Evolutionary conservation across 2,329 filamentous ascomycete genomes (phyloP).

Genomic region (Neobulgaria alba): DNA sequence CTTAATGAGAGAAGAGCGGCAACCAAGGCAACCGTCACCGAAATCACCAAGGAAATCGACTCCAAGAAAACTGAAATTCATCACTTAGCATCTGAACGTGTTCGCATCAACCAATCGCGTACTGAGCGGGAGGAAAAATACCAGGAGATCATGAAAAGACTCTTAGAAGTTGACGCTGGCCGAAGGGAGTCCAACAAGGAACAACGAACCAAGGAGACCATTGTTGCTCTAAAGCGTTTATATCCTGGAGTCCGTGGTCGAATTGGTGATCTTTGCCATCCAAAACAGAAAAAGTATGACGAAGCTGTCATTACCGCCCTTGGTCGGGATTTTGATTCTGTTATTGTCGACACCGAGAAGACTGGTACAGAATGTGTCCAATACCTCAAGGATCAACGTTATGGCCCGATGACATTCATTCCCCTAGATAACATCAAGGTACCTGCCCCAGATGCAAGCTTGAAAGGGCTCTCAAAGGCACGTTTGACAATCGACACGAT

Average conservation of each 20-base stretch:
- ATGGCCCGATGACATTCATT: conserved; percentile 85
- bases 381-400: conserved; percentile 84
- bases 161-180: conserved; percentile 79
- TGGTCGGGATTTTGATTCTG: conserved; percentile 85
- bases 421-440: conserved; percentile 97
- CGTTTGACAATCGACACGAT: conserved; percentile 92
- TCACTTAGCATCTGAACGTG: conserved; percentile 71
- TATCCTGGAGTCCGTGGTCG: conserved; percentile 88
- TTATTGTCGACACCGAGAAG: conserved; percentile 92
- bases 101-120: conserved; percentile 70
- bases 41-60: conserved; percentile 70
- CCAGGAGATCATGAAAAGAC: conserved; percentile 67
- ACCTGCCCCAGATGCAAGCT: conserved; percentile 76
- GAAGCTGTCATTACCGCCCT: conserved; percentile 89
- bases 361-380: conserved; percentile 90
- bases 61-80: conserved; percentile 88
- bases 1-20: conserved; percentile 61
- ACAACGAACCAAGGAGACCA: conserved; percentile 68
- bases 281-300: conserved; percentile 94
- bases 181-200: conserved; percentile 81
- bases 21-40: conserved; percentile 53
- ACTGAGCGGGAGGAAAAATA: conserved; percentile 92
- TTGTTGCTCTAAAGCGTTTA: conserved; percentile 78
- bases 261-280: conserved; percentile 84
- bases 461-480: conserved; percentile 82